Evolutionary conservation across 257 asterid species (phyloP).

Genomic region (Fraxinus cuspidata): DNA sequence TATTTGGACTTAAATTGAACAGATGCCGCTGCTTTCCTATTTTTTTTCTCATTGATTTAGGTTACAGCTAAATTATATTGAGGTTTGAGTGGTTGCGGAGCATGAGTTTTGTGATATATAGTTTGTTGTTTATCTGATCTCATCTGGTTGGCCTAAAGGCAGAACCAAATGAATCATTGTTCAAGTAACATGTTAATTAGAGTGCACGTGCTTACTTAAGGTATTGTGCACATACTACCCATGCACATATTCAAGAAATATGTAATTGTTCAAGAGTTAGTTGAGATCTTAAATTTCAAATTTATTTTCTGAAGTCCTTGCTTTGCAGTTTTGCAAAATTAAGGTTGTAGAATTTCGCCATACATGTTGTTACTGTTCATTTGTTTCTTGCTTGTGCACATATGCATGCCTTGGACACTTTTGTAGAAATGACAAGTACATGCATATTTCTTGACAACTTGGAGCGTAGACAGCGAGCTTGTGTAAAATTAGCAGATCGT

Average conservation of each 20-base stretch:
- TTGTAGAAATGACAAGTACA: neutral
- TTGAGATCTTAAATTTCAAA: neutral
- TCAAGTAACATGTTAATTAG: neutral
- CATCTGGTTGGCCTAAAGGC: neutral
- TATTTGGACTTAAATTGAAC: neutral
- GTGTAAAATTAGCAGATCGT: neutral
- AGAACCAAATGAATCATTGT: neutral
- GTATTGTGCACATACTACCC: neutral
- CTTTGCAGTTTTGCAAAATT: neutral
- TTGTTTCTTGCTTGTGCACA: neutral
- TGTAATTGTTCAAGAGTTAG: neutral
- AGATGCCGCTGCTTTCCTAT: neutral
- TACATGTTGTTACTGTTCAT: neutral
- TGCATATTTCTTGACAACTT: neutral
- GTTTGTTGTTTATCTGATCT: neutral
- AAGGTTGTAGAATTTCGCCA: neutral
- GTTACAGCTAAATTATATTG: neutral
- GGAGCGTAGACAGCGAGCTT: neutral
- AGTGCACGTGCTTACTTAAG: neutral
- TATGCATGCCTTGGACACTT: neutral
- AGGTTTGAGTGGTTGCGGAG: neutral
- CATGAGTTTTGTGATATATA: neutral
- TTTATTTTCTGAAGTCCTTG: neutral
- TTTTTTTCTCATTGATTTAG: neutral
- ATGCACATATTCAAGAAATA: neutral